Conservation (phyloP, 108 stramenopile genomes). For the Heterococcus sp. region DNA sequence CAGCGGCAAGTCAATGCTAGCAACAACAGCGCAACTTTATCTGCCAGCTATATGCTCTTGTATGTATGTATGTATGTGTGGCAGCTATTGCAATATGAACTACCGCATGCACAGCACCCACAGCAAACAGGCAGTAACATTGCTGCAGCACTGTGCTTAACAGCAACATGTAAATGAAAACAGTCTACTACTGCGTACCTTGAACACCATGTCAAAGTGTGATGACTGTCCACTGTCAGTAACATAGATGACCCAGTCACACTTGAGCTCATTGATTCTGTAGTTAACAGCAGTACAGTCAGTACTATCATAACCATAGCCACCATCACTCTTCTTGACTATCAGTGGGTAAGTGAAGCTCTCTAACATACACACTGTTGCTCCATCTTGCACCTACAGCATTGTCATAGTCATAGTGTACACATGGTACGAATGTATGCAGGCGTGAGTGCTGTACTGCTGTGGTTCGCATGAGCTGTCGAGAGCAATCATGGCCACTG, state of each 20-base stretch:
- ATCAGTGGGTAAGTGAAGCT: conserved; percentile 84
- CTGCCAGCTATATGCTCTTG: no score
- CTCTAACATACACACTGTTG: conserved; percentile 82
- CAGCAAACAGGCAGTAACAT: no score
- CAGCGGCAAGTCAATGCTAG: no score
- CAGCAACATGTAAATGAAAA: not conserved
- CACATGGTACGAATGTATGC: no score
- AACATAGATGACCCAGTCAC: conserved; percentile 85
- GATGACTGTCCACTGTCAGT: conserved; percentile 77
- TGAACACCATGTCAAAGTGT: not conserved
- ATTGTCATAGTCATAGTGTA: no score
- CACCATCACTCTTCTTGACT: conserved; percentile 96
- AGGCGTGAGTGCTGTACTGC: no score
- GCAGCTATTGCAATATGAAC: not conserved
- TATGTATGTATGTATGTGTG: no score
- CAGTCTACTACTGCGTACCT: not conserved
- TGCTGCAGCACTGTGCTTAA: not conserved
- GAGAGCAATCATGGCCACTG: no score
- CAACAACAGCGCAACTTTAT: no score
- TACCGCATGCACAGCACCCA: not conserved
- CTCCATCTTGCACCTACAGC: conserved; percentile 80
- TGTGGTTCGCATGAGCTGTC: no score
- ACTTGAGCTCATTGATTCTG: conserved; percentile 72
- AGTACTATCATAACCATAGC: conserved; percentile 98
- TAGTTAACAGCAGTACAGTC: conserved; percentile 98